Conservation (phyloP, 495 filamentous ascomycete species). For the Trichoderma gamsii region DNA sequence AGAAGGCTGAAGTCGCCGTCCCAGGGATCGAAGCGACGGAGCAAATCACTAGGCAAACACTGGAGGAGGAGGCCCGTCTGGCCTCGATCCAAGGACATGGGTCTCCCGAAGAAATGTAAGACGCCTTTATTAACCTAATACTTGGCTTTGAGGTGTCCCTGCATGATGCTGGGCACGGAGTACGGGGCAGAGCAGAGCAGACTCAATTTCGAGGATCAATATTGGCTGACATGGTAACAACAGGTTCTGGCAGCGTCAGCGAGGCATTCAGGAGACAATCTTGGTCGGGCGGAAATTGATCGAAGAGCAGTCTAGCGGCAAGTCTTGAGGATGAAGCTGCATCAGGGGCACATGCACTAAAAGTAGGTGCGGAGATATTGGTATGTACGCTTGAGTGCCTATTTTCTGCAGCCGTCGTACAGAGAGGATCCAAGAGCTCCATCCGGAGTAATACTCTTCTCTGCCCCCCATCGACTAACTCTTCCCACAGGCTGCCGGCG, state of each 20-base stretch:
- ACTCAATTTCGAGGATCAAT: not conserved
- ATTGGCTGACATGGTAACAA: constrained; percentile 1
- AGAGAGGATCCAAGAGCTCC: not conserved
- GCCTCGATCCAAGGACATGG: constrained; percentile 41
- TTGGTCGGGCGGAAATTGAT: constrained; percentile 42
- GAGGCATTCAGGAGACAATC: constrained; percentile 54
- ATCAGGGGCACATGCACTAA: constrained; percentile 7
- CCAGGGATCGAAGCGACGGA: constrained; percentile 36
- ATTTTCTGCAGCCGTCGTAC: constrained; percentile 1
- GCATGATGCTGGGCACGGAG: not conserved
- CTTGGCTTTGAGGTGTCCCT: not conserved
- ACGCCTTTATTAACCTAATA: constrained; percentile 9
- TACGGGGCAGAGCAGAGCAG: not conserved
- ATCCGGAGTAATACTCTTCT: not conserved
- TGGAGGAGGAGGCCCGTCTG: constrained; percentile 64
- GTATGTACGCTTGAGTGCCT: not conserved
- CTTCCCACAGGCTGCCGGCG: not conserved
- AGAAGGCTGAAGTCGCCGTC: constrained; percentile 27
- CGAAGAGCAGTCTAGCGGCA: constrained; percentile 14
- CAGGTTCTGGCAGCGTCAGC: constrained; percentile 64
- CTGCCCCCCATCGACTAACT: not conserved
- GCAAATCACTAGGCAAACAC: constrained; percentile 40
- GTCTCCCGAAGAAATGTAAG: constrained; percentile 50
- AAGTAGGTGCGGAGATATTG: not conserved
- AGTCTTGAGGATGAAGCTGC: constrained; percentile 8